Evolutionary conservation across 768 basidiomycete genomes (phyloP).

Genomic region (Termitomyces sp.): DNA sequence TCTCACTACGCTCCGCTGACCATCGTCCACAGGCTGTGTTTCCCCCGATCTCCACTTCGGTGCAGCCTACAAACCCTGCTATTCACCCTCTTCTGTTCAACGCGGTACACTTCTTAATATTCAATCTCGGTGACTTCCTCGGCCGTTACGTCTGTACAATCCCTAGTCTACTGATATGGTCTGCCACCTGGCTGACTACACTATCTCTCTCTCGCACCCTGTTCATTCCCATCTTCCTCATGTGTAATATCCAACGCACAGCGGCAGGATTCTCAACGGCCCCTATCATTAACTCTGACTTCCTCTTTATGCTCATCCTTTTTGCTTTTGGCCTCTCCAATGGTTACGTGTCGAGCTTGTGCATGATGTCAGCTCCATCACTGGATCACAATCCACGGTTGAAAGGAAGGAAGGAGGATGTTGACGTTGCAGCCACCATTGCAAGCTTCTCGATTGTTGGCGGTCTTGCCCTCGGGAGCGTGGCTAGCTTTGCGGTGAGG

Average conservation of each 20-base stretch:
- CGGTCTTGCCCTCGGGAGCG: slow-evolving; percentile 72
- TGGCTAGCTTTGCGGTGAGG: slow-evolving; percentile 77
- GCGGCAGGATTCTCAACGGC: slow-evolving; percentile 19
- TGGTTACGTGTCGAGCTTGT: slow-evolving; percentile 74
- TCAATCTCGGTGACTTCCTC: slow-evolving; percentile 66
- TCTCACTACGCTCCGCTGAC: background rate
- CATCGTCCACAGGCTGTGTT: slow-evolving; percentile 61
- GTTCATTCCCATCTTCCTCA: slow-evolving; percentile 84
- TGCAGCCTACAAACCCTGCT: slow-evolving; percentile 56
- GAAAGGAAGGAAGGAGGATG: slow-evolving; percentile 65
- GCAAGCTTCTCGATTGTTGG: slow-evolving; percentile 75
- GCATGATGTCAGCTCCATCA: slow-evolving; percentile 82
- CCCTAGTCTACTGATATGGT: slow-evolving; percentile 65
- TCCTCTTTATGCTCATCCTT: slow-evolving; percentile 70
- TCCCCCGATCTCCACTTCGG: slow-evolving; percentile 80
- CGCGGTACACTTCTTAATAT: slow-evolving; percentile 71
- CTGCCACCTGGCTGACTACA: slow-evolving; percentile 51
- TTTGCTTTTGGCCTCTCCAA: slow-evolving; percentile 75
- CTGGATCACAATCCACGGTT: slow-evolving; percentile 74
- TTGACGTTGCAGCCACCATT: slow-evolving; percentile 83
- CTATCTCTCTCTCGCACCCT: slow-evolving; percentile 68
- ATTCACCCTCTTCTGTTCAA: slow-evolving; percentile 83
- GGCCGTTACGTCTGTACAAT: slow-evolving; percentile 69
- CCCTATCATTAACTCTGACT: slow-evolving; percentile 72
- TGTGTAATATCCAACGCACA: slow-evolving; percentile 75